These are phyloP conservation scores for Hypoxylon sp. DNA, from an alignment of 2,329 filamentous ascomycete species.

Conservation along the genomic window DNA sequence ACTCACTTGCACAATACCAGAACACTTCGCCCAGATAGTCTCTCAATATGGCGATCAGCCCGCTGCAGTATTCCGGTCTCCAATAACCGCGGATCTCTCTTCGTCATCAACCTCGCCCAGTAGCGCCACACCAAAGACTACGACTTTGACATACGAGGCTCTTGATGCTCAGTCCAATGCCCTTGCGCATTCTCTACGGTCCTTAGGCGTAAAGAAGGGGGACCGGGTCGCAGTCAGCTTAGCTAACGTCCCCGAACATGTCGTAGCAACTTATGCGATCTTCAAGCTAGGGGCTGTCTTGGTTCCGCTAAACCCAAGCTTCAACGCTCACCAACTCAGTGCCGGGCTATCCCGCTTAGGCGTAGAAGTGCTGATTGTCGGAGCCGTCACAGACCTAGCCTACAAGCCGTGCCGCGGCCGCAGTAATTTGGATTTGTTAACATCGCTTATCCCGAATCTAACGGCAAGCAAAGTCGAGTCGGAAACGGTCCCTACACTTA, in stretches of 20 bases:
- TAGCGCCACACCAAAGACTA: constrained; percentile 74
- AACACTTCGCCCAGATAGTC: constrained; percentile 79
- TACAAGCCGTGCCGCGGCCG: constrained; percentile 71
- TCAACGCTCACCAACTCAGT: constrained; percentile 83
- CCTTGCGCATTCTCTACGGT: constrained; percentile 78
- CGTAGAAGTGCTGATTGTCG: constrained; percentile 82
- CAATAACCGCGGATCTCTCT: constrained; percentile 50
- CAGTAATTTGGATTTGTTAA: constrained; percentile 66
- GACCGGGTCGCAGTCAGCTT: constrained; percentile 88
- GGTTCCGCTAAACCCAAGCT: constrained; percentile 93
- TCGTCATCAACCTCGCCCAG: constrained; percentile 38
- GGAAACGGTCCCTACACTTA: constrained; percentile 76
- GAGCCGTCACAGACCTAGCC: constrained; percentile 88
- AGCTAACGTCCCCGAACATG: constrained; percentile 88
- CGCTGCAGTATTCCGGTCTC: constrained; percentile 69
- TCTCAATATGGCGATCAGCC: constrained; percentile 74
- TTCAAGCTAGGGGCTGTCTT: constrained; percentile 96
- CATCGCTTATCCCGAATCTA: constrained; percentile 62
- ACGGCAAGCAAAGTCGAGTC: constrained; percentile 55
- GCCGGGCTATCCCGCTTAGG: constrained; percentile 83
- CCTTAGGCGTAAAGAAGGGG: constrained; percentile 82
- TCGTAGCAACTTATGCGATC: constrained; percentile 86
- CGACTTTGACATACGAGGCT: constrained; percentile 78
- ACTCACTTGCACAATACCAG: constrained; percentile 76
- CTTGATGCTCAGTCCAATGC: constrained; percentile 84